These are phyloP conservation scores for Lolium multiflorum DNA, from an alignment of 176 grass and related monocot species.

Conservation along the genomic window DNA sequence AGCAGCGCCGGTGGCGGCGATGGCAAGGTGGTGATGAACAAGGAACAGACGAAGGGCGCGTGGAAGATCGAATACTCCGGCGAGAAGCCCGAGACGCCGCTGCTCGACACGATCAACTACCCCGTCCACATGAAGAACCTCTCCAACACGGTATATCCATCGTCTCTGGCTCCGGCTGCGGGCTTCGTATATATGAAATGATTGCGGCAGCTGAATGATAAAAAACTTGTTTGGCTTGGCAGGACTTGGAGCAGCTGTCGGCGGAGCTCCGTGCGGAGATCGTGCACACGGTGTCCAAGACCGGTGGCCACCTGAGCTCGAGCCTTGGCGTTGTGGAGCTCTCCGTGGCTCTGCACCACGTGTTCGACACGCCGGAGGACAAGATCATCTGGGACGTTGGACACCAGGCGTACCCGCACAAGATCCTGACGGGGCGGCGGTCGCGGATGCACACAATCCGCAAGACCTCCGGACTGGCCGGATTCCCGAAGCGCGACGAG, in stretches of 20 bases:
- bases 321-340: constrained; percentile 92
- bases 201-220: background rate
- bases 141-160: constrained; percentile 48
- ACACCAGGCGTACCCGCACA: constrained; percentile 94
- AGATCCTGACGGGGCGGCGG: constrained; percentile 90
- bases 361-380: constrained; percentile 87
- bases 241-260: constrained; percentile 93
- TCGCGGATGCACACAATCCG: constrained; percentile 89
- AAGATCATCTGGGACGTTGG: constrained; percentile 99
- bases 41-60: constrained; percentile 13
- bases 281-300: constrained; percentile 69
- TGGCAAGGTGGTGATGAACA: constrained; percentile 51
- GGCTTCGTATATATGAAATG: background rate
- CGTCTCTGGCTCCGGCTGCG: background rate
- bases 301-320: constrained; percentile 84
- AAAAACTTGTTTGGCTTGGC: background rate
- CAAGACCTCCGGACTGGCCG: constrained; percentile 87
- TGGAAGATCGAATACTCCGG: constrained; percentile 74
- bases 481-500: constrained; percentile 96
- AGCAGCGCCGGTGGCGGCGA: constrained; percentile 21
- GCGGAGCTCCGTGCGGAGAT: constrained; percentile 84
- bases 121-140: constrained; percentile 97
- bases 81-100: constrained; percentile 78
- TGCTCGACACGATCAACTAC: constrained; percentile 83
- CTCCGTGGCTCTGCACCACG: constrained; percentile 85